These are phyloP conservation scores for Hymenochaete sp. DNA, from an alignment of 1,284 basidiomycete species.

Conservation along the genomic window DNA sequence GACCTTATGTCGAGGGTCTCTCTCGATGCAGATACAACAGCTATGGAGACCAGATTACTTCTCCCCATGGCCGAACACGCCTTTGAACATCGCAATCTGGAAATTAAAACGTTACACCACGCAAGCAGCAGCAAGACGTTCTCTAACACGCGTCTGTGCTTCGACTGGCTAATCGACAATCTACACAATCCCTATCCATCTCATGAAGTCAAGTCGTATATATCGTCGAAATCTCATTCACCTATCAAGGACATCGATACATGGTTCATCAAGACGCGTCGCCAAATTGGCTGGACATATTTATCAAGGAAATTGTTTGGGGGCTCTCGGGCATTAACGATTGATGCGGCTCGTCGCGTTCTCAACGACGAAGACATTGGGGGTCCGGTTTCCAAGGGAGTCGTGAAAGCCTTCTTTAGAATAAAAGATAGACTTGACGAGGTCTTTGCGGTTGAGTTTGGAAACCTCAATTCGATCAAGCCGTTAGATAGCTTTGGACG, in stretches of 20 bases:
- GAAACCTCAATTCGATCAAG: background rate
- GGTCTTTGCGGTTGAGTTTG: slow-evolving; percentile 22
- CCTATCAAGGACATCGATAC: slow-evolving; percentile 30
- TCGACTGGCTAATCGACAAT: slow-evolving; percentile 37
- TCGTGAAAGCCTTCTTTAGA: slow-evolving; percentile 28
- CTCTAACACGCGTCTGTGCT: background rate
- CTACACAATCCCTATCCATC: slow-evolving; percentile 45
- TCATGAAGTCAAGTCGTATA: slow-evolving; percentile 22
- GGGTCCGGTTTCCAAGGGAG: slow-evolving; percentile 20
- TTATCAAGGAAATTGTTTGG: slow-evolving; percentile 32
- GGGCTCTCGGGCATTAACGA: slow-evolving; percentile 30
- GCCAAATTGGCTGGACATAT: slow-evolving; percentile 44
- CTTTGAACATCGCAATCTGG: no score
- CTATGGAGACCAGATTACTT: no score
- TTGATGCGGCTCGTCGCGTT: slow-evolving; percentile 34
- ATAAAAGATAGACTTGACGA: slow-evolving; percentile 29
- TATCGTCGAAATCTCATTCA: slow-evolving; percentile 24
- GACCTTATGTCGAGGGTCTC: no score
- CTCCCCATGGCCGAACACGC: no score
- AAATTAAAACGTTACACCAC: no score
- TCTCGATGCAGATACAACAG: no score
- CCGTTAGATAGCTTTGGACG: slow-evolving; percentile 1
- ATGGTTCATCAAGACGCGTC: slow-evolving; percentile 43
- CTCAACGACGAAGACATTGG: slow-evolving; percentile 27
- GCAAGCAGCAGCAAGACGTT: no score